A percentile compares a stretch with the other conserved stretches of the same genome.
Conservation (phyloP, 495 filamentous ascomycete species). For the Penicillium simplicissimum region DNA sequence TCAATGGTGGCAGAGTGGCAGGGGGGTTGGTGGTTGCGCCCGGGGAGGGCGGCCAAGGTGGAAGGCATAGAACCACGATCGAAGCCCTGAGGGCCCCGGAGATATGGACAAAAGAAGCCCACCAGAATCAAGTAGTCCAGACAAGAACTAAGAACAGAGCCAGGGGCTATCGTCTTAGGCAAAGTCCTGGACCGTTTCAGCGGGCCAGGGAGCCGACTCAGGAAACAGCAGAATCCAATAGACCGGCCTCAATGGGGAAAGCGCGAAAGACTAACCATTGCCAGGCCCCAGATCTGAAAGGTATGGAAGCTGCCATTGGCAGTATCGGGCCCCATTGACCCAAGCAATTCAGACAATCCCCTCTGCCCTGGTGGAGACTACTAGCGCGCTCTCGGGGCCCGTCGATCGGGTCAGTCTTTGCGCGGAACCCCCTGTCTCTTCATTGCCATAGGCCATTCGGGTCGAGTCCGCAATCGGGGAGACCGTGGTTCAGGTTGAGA, state of each 20-base stretch:
- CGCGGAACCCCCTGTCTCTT: slow-evolving; percentile 17
- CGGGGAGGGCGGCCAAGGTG: neutral
- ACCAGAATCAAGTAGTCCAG: neutral
- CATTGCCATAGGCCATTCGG: slow-evolving; percentile 16
- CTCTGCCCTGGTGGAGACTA: neutral
- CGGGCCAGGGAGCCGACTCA: slow-evolving; percentile 1
- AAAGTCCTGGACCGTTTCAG: neutral
- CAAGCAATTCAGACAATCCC: neutral
- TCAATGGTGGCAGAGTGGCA: neutral
- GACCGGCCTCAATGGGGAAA: slow-evolving; percentile 6
- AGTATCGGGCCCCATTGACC: neutral
- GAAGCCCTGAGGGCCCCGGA: slow-evolving; percentile 1
- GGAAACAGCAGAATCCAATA: slow-evolving; percentile 13
- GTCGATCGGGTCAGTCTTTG: slow-evolving; percentile 13
- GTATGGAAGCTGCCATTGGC: neutral
- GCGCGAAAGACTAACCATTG: slow-evolving; percentile 15
- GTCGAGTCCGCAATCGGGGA: neutral
- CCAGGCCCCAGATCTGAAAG: slow-evolving; percentile 1
- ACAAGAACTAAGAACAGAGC: neutral
- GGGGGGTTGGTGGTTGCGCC: neutral
- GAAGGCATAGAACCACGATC: slow-evolving; percentile 19
- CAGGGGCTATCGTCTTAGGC: neutral
- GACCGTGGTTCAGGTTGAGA: slow-evolving; percentile 17
- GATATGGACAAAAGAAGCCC: slow-evolving; percentile 7
- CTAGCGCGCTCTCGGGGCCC: slow-evolving; percentile 10